phyloP scores from a whole-genome alignment of 192 early-diverging fungal species.

The Linnemannia exigua region DNA sequence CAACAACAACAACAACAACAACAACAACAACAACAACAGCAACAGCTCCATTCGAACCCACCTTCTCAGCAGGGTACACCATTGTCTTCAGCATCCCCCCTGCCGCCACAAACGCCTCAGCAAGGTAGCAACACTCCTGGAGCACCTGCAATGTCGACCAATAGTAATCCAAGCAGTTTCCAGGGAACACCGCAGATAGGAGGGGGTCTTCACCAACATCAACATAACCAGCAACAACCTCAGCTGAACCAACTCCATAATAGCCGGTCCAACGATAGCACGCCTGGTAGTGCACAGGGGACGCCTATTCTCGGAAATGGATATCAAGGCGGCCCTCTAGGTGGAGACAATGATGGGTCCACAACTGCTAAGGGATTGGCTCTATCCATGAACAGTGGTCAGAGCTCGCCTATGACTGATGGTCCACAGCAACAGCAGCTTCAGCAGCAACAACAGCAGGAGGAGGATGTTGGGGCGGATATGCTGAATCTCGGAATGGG shows the following conservation, averaged over 20 bases:
- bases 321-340: no score
- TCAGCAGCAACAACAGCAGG: neutral
- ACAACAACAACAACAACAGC: conserved; percentile 1
- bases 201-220: neutral
- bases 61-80: conserved; percentile 5
- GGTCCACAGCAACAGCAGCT: conserved; percentile 4
- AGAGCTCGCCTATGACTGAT: neutral
- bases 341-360: neutral
- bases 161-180: conserved; percentile 11
- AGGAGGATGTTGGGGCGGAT: conserved; percentile 13
- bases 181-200: neutral
- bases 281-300: conserved; percentile 13
- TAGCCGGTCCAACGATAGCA: neutral
- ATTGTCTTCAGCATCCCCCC: neutral
- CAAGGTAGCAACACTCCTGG: neutral
- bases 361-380: neutral
- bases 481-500: conserved; percentile 46
- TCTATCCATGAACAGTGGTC: neutral
- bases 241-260: neutral
- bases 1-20: conserved; percentile 3
- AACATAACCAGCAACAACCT: neutral
- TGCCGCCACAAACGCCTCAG: neutral
- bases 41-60: conserved; percentile 1
- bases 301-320: conserved; percentile 17
- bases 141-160: neutral